Evolutionary conservation across 306 rosid genomes (phyloP), one percentile per base, ranked within the genome.

Genomic region (Castanea sativa): DNA sequence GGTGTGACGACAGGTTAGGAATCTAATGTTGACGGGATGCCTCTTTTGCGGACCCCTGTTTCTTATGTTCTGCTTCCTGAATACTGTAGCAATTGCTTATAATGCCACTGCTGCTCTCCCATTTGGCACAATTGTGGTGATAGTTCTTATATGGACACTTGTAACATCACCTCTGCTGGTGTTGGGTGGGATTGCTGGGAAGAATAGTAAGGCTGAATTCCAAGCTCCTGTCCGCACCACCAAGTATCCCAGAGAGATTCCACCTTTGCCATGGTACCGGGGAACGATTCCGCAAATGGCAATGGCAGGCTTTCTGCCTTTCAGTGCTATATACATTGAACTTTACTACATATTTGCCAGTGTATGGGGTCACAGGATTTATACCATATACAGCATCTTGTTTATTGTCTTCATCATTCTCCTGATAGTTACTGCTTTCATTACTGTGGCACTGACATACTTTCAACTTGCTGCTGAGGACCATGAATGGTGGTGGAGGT

Each of bases 401-500:
- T 88, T 90, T 82, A 83, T 90, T 15, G 90, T 86, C 81, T 90
- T 90, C 76, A 84, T 90, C 69, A 88, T 90, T 76, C 88, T 90
- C 56, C 76, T 90, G 71, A 79, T 90, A 58, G 91, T 90, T 43
- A 88, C 91, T 15, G 92, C 94, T 52, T 90, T 90, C 82, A 88
- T 90, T 32, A 90, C 91, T 0, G 87, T 88, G 71, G 90, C 90
- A 3, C 79, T 90, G 85, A 90, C 94, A 35, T 90, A 88, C 79
- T 88, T 88, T 83, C 94, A 90, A 82, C 90, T 90, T 78, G 90
- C 91, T 76, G 91, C 94, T 51, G 94, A 90, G 83, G 94, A 90
- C 73, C 94, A 90, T 69, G 86, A 88, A 78, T 90, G 94, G 94
- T 90, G 94, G 94, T 90, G 94, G 94, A 90, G 94, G 94, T 90